Conservation (phyloP, 2,329 filamentous ascomycete genomes). For the Fusarium hainanense region DNA sequence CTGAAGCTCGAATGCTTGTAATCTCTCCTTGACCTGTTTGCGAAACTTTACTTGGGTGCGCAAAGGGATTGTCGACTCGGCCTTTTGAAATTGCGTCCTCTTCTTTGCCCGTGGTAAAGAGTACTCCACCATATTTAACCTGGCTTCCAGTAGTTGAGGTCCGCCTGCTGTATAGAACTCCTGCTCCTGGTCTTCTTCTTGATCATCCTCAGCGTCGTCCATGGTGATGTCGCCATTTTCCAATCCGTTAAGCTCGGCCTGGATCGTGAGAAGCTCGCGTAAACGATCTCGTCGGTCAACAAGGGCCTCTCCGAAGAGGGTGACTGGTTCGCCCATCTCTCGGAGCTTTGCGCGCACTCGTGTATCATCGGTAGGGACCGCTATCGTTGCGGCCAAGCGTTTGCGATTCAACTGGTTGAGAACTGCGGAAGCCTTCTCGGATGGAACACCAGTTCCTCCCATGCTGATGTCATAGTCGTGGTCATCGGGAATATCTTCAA, state of each 20-base stretch:
- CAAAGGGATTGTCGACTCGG: constrained; percentile 84
- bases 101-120: constrained; percentile 85
- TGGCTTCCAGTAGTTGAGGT: constrained; percentile 77
- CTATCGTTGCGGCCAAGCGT: constrained; percentile 85
- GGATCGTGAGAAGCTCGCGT: constrained; percentile 80
- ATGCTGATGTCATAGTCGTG: constrained; percentile 85
- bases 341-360: constrained; percentile 84
- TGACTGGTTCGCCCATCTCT: constrained; percentile 92
- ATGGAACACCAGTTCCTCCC: constrained; percentile 71
- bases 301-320: constrained; percentile 90
- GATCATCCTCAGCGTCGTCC: constrained; percentile 70
- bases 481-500: constrained; percentile 70
- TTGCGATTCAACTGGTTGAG: constrained; percentile 92
- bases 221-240: constrained; percentile 70
- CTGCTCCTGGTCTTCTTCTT: constrained; percentile 81
- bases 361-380: constrained; percentile 93
- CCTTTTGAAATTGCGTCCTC: constrained; percentile 79
- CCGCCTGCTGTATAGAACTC: constrained; percentile 95
- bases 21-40: constrained; percentile 84
- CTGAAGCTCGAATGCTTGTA: constrained; percentile 88
- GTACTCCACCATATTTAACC: constrained; percentile 82
- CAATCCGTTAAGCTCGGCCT: constrained; percentile 70
- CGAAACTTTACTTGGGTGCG: constrained; percentile 93
- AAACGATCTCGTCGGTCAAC: constrained; percentile 88
- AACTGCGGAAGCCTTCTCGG: constrained; percentile 86